Evolutionary conservation across 2,329 filamentous ascomycete species (phyloP).

Genomic region (Neoascochyta sp.): DNA sequence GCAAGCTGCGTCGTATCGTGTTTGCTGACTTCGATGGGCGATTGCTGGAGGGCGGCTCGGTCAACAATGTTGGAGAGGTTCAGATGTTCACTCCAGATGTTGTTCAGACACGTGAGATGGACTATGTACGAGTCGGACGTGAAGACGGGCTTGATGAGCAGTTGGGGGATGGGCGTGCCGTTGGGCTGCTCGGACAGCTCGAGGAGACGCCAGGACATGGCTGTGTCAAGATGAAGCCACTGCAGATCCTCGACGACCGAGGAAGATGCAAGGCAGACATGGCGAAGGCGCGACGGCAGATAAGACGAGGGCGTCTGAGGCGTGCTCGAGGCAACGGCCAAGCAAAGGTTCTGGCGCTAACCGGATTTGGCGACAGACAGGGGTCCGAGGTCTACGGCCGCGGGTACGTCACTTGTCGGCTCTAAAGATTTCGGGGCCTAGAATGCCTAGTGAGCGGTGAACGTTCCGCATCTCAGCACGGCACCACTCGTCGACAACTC

Average conservation of each 20-base stretch:
- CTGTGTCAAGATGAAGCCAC: neutral
- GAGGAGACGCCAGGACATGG: constrained; percentile 36
- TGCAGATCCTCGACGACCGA: neutral
- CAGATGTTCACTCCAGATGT: constrained; percentile 68
- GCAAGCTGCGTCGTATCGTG: constrained; percentile 61
- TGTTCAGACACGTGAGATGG: constrained; percentile 66
- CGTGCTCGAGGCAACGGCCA: no score
- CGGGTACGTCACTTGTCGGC: constrained; percentile 16
- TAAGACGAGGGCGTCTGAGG: no score
- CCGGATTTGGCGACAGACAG: no score
- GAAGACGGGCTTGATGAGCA: constrained; percentile 62
- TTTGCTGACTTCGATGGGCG: constrained; percentile 70
- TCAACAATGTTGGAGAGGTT: constrained; percentile 59
- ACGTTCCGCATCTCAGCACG: no score
- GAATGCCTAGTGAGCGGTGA: no score
- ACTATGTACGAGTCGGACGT: constrained; percentile 58
- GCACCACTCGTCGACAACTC: neutral
- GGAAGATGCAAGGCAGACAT: constrained; percentile 12
- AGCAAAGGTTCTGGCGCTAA: no score
- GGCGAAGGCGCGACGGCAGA: no score
- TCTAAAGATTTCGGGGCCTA: constrained; percentile 15
- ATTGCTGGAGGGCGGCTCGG: constrained; percentile 60
- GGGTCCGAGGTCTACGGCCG: constrained; percentile 2
- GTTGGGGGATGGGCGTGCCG: constrained; percentile 48
- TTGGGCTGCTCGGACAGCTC: constrained; percentile 21